Base-by-base conservation (phyloP, 805 yeast species). In the Candida dendrica region DNA sequence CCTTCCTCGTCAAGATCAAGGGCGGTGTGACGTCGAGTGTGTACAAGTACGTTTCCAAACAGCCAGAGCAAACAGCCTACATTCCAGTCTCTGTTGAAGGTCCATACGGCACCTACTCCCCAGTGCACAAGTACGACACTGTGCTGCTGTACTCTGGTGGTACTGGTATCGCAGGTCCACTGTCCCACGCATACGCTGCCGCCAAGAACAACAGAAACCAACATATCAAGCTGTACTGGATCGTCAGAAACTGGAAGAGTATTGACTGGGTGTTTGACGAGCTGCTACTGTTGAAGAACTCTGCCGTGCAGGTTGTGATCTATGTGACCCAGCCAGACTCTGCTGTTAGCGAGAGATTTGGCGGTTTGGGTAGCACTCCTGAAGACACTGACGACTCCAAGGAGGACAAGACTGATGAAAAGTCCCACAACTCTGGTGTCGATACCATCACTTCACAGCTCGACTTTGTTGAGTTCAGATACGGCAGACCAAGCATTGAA, bases 171-270 rank as follows among this genome's bases (percentile, higher is more conserved):
- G 70, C 78, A 3, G 76, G 78, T 4, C 63, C 72, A 11, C 74
- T 61, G 46, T 59, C 71, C 8, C 71, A 73, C 46, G 69, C 64
- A 14, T 44, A 47, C n/a, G 51, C 59, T 16, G 41, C 60, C 2
- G 41, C 54, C 16, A 42, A 52, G 19, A 42, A 46, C 18, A 47
- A 45, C 16, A 34, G 47, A 38, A 31, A 45, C 4, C 66, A 61
- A 22, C 60, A 61, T 39, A 59, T 68, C 34, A 73, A 75, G 47
- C 66, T 85, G 42, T 65, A 74, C 42, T 87, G 95, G 95, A 71
- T 75, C 13, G 69, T 84, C 16, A 68, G 80, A 43, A 75, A 77
- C 38, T 66, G 70, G 50, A 58, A 60, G 31, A 72, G 81, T 6
- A 53, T 84, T 26, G 56, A 54, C 14, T 77, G 80, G 80, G 75